Conservation (phyloP, 306 rosid genomes). For the Prosopis cineraria region DNA sequence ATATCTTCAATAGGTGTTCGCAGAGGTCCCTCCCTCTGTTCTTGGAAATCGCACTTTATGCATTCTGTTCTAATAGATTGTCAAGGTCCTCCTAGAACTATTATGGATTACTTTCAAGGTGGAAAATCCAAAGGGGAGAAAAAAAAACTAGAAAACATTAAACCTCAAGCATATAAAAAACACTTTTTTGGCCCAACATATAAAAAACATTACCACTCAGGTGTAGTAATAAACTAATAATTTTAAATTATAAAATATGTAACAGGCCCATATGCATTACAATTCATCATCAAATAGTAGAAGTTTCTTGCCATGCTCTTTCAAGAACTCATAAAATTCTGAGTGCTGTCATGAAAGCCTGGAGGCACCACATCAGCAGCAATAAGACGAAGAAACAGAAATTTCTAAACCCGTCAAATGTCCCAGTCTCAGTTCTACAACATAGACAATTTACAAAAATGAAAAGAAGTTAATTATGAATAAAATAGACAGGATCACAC, state of each 20-base stretch:
- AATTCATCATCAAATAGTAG: conserved; percentile 60
- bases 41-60: too few relatives aligned
- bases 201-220: conserved; percentile 18
- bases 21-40: too few relatives aligned
- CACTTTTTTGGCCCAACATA: too few relatives aligned
- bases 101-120: not conserved
- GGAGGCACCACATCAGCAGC: not conserved
- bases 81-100: not conserved
- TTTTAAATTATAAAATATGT: conserved; percentile 8
- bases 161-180: not conserved
- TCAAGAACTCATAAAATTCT: conserved; percentile 76
- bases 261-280: conserved; percentile 11
- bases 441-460: not conserved
- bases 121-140: not conserved
- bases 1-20: too few relatives aligned
- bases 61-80: not conserved
- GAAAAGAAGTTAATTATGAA: too few relatives aligned
- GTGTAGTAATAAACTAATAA: not conserved
- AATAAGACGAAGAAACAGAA: not conserved
- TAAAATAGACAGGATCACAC: too few relatives aligned
- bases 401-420: not conserved
- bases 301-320: conserved; percentile 77
- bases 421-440: not conserved
- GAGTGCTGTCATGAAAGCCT: conserved; percentile 62
- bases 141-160: not conserved